Conservation (phyloP, 345 rosid genomes). For the Hypericum androsaemum region DNA sequence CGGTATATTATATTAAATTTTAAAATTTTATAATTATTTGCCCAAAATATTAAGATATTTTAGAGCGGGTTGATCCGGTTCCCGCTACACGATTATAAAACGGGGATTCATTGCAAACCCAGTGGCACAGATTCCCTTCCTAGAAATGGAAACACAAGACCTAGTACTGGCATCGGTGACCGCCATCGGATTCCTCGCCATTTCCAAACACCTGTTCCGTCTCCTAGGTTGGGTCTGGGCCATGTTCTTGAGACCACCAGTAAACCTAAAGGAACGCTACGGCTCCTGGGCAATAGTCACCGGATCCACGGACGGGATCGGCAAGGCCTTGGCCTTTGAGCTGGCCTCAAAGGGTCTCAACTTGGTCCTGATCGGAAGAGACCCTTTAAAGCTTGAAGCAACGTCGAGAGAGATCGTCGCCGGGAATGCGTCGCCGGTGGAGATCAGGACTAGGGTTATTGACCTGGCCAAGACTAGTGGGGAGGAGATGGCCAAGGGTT, state of each 20-base stretch:
- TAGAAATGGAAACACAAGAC: conserved; percentile 11
- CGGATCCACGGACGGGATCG: conserved; percentile 42
- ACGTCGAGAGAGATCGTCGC: conserved; percentile 12
- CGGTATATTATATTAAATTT: too few relatives aligned
- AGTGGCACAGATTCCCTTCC: too few relatives aligned
- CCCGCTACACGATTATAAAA: too few relatives aligned
- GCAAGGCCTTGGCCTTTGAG: conserved; percentile 34
- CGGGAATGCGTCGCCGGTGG: background rate
- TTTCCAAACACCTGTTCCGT: conserved; percentile 9
- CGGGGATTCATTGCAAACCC: too few relatives aligned
- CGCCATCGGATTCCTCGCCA: conserved; percentile 23
- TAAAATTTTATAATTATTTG: too few relatives aligned
- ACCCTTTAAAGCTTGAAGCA: conserved; percentile 26
- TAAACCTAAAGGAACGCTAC: conserved; percentile 23
- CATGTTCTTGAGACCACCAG: conserved; percentile 32
- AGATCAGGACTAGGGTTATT: conserved; percentile 13
- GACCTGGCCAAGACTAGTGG: conserved; percentile 24
- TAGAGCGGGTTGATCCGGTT: too few relatives aligned
- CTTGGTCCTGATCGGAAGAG: conserved; percentile 30
- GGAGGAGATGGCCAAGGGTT: conserved; percentile 13
- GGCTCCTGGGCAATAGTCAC: conserved; percentile 42
- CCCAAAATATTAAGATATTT: too few relatives aligned
- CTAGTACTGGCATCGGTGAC: background rate
- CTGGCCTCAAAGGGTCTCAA: conserved; percentile 35
- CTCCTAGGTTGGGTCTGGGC: conserved; percentile 25